Base-by-base conservation (phyloP, 139 green algal species). In the Zygnema circumcarinatum region DNA sequence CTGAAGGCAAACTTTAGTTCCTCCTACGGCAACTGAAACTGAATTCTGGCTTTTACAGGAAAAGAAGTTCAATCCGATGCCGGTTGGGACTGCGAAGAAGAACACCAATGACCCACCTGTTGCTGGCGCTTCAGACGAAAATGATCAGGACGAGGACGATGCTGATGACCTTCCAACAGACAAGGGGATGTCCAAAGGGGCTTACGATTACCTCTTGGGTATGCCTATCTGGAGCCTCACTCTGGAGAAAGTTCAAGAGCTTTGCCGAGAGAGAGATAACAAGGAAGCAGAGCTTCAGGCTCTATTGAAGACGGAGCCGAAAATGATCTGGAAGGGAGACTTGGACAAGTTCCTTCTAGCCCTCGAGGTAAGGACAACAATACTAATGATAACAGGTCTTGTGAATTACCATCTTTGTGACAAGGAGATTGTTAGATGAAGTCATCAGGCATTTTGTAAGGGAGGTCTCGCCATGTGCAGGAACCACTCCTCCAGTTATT, bases 191-290 rank as follows among this genome's bases (percentile, higher is more conserved):
- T 20, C 39, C 2, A 85, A 53, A 1, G 38, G 38, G n/a, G 38
- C 67, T 78, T 99, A 98, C 89, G 95, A 99, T 80, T 99, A 99
- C 94, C 94, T 99, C 85, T 95, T 99, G 56, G 94, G 89, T 80
- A 99, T 99, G 97, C 92, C 95, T 7, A 94, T 99, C 40, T 95
- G 92, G 83, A 98, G 93, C 90, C 91, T 99, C n/a, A 99, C 97
- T 1, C 62, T 92, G 33, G 97, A 99, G 93, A 97, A 96, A 92
- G 96, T 98, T 62, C 79, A 87, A 53, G 56, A 53, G n/a, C 81
- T 87, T 21, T 75, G 52, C 67, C 78, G 53, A 22, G 81, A 87
- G 33, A 76, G 54, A 35, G 54, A 87, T 76, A 38, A 32, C 32
- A 87, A 83, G 2, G 32, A 87, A 83, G 81, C 56, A 40, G 81